Evolutionary conservation across 73 alveolate species (phyloP).

Genomic region (Paramecium sonneborni): DNA sequence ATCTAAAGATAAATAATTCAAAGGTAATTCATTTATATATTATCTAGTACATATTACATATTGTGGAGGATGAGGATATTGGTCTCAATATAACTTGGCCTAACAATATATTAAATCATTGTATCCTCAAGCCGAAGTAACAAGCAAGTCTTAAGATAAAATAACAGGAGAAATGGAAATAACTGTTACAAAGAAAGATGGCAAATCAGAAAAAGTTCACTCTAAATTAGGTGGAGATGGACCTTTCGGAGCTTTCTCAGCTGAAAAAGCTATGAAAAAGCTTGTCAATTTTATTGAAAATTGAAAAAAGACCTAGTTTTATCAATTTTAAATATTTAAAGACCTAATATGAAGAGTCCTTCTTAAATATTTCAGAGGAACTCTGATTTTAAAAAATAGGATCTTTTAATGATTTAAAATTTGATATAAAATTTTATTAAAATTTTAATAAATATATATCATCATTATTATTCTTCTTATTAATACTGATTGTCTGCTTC

Average conservation of each 20-base stretch:
- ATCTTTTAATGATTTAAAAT: background rate
- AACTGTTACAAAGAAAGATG: slow-evolving; percentile 29
- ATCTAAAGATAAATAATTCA: background rate
- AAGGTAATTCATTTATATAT: background rate
- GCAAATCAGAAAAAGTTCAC: background rate
- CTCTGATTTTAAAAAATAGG: background rate
- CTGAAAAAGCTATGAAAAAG: slow-evolving; percentile 36
- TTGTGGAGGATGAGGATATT: slow-evolving; percentile 63
- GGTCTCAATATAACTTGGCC: background rate
- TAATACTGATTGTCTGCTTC: background rate
- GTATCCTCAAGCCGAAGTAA: slow-evolving; percentile 35
- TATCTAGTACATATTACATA: background rate
- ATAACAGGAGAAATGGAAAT: slow-evolving; percentile 52
- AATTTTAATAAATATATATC: background rate
- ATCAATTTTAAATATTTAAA: background rate
- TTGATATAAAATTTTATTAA: background rate
- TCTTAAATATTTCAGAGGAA: background rate
- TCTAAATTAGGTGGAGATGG: slow-evolving; percentile 54
- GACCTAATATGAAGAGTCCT: background rate
- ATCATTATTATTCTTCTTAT: background rate
- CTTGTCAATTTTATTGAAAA: background rate
- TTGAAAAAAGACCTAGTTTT: background rate
- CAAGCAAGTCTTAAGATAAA: background rate
- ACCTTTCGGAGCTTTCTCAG: background rate
- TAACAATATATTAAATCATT: background rate